Percentiles rank a stretch among this genome's conserved stretches.
Evolutionary conservation across 2,329 filamentous ascomycete genomes (phyloP).

Genomic region (Decorospora gaudefroyi): DNA sequence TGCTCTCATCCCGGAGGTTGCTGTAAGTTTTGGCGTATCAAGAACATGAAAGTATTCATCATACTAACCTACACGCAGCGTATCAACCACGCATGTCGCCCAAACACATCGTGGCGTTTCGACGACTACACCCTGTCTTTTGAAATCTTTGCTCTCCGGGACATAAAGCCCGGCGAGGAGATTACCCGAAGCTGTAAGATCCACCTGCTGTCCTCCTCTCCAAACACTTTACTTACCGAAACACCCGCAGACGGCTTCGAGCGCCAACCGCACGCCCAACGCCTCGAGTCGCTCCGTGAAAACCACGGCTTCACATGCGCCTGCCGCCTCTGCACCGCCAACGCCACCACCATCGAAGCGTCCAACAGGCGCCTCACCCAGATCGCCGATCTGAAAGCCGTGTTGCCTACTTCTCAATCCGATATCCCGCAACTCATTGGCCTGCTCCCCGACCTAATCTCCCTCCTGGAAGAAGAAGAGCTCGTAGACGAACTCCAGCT

Average conservation of each 20-base stretch:
- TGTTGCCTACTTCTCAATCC: slow-evolving; percentile 26
- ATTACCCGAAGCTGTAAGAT: slow-evolving; percentile 38
- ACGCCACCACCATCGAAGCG: slow-evolving; percentile 12
- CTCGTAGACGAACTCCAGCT: slow-evolving; percentile 29
- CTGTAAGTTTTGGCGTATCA: slow-evolving; percentile 38
- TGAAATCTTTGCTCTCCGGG: slow-evolving; percentile 34
- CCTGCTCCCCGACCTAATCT: slow-evolving; percentile 32
- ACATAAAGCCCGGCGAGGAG: slow-evolving; percentile 38
- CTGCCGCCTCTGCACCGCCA: slow-evolving; percentile 37
- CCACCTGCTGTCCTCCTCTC: neutral
- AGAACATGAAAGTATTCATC: neutral
- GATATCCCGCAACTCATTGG: slow-evolving; percentile 29
- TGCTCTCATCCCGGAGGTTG: slow-evolving; percentile 35
- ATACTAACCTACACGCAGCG: slow-evolving; percentile 25
- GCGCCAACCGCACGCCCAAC: slow-evolving; percentile 17
- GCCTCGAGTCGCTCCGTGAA: slow-evolving; percentile 24
- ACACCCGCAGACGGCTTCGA: slow-evolving; percentile 34
- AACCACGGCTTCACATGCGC: slow-evolving; percentile 40
- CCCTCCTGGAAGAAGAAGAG: slow-evolving; percentile 34
- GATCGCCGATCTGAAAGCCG: slow-evolving; percentile 33
- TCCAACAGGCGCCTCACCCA: slow-evolving; percentile 36
- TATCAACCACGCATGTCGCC: slow-evolving; percentile 45
- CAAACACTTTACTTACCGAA: neutral
- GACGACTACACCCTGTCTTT: slow-evolving; percentile 34
- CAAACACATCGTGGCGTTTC: slow-evolving; percentile 43